These are phyloP conservation scores for Thermoascus crustaceus DNA, from an alignment of 2,329 filamentous ascomycete species.

Conservation along the genomic window DNA sequence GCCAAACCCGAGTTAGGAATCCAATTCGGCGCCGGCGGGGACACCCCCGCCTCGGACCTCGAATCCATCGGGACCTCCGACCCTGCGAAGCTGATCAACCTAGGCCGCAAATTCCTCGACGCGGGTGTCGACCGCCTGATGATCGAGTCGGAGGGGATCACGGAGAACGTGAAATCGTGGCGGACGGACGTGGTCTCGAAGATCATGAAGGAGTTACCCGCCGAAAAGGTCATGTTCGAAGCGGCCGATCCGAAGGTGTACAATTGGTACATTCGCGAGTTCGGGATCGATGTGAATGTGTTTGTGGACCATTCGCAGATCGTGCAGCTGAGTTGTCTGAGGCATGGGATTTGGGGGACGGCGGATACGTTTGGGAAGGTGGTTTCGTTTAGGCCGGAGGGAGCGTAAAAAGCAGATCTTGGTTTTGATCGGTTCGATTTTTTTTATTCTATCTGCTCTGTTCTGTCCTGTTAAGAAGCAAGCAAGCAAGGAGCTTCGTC, in stretches of 20 bases:
- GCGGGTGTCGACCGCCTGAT: conserved; percentile 49
- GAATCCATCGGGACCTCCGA: conserved; percentile 43
- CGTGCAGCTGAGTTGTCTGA: conserved; percentile 46
- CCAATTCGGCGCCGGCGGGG: conserved; percentile 50
- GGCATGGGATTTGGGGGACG: conserved; percentile 49
- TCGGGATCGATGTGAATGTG: conserved; percentile 49
- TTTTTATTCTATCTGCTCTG: too few relatives aligned
- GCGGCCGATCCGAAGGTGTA: conserved; percentile 49
- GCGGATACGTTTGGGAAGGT: conserved; percentile 50
- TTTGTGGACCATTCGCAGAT: conserved; percentile 53
- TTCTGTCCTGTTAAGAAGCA: too few relatives aligned
- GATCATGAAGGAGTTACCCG: conserved; percentile 44
- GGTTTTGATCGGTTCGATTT: too few relatives aligned
- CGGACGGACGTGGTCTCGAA: conserved; percentile 47
- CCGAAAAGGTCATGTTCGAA: conserved; percentile 51
- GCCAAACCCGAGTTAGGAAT: conserved; percentile 50
- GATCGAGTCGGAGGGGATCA: conserved; percentile 54
- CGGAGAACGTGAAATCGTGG: conserved; percentile 48
- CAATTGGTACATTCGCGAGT: conserved; percentile 51
- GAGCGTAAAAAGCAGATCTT: too few relatives aligned
- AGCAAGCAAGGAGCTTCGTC: too few relatives aligned
- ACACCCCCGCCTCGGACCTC: conserved; percentile 41
- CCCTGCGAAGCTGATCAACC: conserved; percentile 41
- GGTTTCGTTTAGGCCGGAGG: conserved; percentile 31
- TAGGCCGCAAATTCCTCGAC: conserved; percentile 44